phyloP scores from a whole-genome alignment of 495 filamentous ascomycete genomes.

The Tuber aestivum region DNA sequence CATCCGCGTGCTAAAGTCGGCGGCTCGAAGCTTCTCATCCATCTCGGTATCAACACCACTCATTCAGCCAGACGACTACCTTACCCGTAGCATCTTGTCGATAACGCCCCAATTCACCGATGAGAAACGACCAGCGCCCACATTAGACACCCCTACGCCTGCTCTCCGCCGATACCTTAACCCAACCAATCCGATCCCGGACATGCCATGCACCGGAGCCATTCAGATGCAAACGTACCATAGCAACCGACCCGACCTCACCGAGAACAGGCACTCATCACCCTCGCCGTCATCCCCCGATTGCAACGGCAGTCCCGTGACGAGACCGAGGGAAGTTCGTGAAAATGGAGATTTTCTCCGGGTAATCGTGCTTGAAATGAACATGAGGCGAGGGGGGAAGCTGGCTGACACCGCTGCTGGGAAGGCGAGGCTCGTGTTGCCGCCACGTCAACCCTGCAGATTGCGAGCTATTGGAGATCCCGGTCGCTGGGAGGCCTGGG shows the following conservation, averaged over 20 bases:
- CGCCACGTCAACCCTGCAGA: slow-evolving; percentile 62
- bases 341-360: slow-evolving; percentile 94
- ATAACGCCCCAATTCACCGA: slow-evolving; percentile 78
- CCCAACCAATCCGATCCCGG: slow-evolving; percentile 63
- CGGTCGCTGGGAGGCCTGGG: slow-evolving; percentile 37
- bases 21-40: slow-evolving; percentile 74
- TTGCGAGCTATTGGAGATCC: slow-evolving; percentile 31
- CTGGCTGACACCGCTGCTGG: slow-evolving; percentile 77
- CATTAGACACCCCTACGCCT: slow-evolving; percentile 69
- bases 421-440: slow-evolving; percentile 77
- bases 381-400: slow-evolving; percentile 89
- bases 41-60: slow-evolving; percentile 61
- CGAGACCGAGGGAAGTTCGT: slow-evolving; percentile 78
- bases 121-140: slow-evolving; percentile 75
- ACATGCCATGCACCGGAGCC: slow-evolving; percentile 68
- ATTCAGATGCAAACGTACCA: slow-evolving; percentile 86
- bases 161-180: slow-evolving; percentile 90
- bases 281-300: slow-evolving; percentile 45
- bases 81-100: slow-evolving; percentile 76
- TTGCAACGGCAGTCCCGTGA: slow-evolving; percentile 48
- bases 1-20: slow-evolving; percentile 74
- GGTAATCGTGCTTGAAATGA: slow-evolving; percentile 92
- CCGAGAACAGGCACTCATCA: slow-evolving; percentile 44
- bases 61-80: slow-evolving; percentile 78
- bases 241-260: slow-evolving; percentile 32